phyloP scores from a whole-genome alignment of 345 rosid genomes.

The Moricandia moricandioides region DNA sequence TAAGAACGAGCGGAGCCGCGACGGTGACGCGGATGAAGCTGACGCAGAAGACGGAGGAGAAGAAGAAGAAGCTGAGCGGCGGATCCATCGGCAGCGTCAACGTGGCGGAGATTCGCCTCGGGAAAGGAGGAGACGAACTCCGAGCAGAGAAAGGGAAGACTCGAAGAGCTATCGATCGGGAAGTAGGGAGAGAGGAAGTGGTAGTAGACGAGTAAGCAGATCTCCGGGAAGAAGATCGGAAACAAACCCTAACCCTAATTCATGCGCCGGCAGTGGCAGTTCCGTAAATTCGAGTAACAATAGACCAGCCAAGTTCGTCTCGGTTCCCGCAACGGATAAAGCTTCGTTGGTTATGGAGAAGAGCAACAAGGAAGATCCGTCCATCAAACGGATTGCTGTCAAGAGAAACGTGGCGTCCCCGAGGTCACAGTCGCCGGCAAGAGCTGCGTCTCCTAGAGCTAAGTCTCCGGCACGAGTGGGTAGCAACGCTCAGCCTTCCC shows the following conservation, averaged over 20 bases:
- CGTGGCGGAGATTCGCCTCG: constrained; percentile 50
- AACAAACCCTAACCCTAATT: constrained; percentile 30
- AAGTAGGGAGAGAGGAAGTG: constrained; percentile 54
- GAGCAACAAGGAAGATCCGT: constrained; percentile 40
- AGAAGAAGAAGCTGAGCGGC: constrained; percentile 40
- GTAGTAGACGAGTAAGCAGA: constrained; percentile 70
- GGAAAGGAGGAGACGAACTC: constrained; percentile 83
- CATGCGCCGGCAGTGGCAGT: constrained; percentile 20
- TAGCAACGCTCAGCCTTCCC: constrained; percentile 43
- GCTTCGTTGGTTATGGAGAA: constrained; percentile 43
- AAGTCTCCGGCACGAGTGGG: constrained; percentile 59
- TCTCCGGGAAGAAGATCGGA: constrained; percentile 85
- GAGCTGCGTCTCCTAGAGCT: constrained; percentile 78
- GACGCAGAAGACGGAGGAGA: constrained; percentile 39
- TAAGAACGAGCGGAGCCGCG: constrained; percentile 20
- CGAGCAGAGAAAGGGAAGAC: constrained; percentile 84
- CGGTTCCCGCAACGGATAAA: constrained; percentile 78
- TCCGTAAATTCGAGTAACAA: constrained; percentile 21
- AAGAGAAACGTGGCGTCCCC: constrained; percentile 77
- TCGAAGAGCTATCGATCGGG: constrained; percentile 50
- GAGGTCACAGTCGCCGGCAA: constrained; percentile 74
- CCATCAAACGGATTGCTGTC: constrained; percentile 56
- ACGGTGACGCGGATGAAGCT: constrained; percentile 21
- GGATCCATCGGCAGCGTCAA: constrained; percentile 54
- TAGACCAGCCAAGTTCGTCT: constrained; percentile 68